Evolutionary conservation across 2,329 filamentous ascomycete species (phyloP).

Genomic region (Fusarium sp.): DNA sequence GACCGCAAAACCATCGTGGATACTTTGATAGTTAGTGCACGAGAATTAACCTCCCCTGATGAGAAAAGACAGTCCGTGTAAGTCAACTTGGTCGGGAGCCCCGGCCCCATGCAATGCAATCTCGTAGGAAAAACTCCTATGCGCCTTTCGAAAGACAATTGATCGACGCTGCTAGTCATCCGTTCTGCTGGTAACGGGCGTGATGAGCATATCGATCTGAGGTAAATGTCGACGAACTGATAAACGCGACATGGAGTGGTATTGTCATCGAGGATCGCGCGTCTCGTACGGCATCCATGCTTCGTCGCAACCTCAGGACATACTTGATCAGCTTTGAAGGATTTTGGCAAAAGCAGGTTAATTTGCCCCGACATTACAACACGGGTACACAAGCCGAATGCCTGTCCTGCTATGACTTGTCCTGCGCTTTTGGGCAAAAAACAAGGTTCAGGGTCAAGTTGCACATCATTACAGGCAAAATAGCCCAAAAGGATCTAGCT

Average conservation of each 20-base stretch:
- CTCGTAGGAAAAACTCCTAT: background rate
- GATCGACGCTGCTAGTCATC: slow-evolving; percentile 27
- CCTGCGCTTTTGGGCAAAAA: slow-evolving; percentile 21
- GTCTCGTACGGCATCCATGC: background rate
- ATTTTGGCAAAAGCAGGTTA: slow-evolving; percentile 37
- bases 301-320: slow-evolving; percentile 24
- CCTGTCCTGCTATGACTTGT: slow-evolving; percentile 21
- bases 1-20: slow-evolving; percentile 18
- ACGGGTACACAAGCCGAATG: slow-evolving; percentile 35
- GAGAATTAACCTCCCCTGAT: slow-evolving; percentile 1
- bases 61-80: slow-evolving; percentile 14
- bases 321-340: slow-evolving; percentile 18
- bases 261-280: slow-evolving; percentile 30
- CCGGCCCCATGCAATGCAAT: background rate
- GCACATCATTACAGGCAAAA: slow-evolving; percentile 36
- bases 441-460: slow-evolving; percentile 18
- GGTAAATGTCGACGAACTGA: slow-evolving; percentile 23
- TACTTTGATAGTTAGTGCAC: slow-evolving; percentile 8
- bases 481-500: slow-evolving; percentile 6
- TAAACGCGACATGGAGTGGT: slow-evolving; percentile 8
- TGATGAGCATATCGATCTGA: slow-evolving; percentile 14
- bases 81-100: slow-evolving; percentile 1
- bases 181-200: slow-evolving; percentile 15
- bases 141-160: slow-evolving; percentile 8
- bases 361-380: slow-evolving; percentile 29